These are phyloP conservation scores for Saccharomyces paradoxus DNA, from an alignment of 805 yeast species.

Conservation along the genomic window DNA sequence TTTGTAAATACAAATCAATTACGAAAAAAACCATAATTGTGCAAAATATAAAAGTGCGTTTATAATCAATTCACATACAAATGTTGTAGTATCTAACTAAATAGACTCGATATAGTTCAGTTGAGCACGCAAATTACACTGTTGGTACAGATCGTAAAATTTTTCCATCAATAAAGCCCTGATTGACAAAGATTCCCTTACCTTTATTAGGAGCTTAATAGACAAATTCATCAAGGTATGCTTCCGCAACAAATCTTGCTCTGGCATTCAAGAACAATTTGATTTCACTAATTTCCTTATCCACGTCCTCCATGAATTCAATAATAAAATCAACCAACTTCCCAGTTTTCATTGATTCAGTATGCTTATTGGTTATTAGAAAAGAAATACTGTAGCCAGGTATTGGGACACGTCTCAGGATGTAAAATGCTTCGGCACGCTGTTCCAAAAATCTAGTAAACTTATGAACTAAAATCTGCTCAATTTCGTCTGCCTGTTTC, in stretches of 20 bases:
- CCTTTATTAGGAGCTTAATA: conserved; percentile 22
- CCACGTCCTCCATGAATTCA: conserved; percentile 98
- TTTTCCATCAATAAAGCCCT: neutral
- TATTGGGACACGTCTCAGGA: conserved; percentile 84
- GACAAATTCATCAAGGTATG: conserved; percentile 84
- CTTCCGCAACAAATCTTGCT: conserved; percentile 96
- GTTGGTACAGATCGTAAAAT: neutral
- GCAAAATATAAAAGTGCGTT: neutral
- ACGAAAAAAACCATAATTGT: too few relatives aligned
- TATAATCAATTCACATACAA: neutral
- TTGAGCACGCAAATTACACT: neutral
- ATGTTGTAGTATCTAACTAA: neutral
- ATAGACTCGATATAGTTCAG: neutral
- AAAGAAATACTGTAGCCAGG: conserved; percentile 90
- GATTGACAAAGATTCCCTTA: neutral
- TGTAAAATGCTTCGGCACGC: conserved; percentile 90
- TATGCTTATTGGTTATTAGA: conserved; percentile 86
- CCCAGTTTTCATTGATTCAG: conserved; percentile 90
- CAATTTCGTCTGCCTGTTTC: conserved; percentile 97
- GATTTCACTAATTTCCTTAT: conserved; percentile 97
- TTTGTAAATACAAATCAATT: neutral
- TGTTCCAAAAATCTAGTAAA: conserved; percentile 89
- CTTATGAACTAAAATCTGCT: conserved; percentile 86
- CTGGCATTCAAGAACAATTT: conserved; percentile 92
- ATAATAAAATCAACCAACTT: conserved; percentile 93